A percentile compares a stretch with the other conserved stretches of the same genome.
These are phyloP conservation scores for Amorphotheca resinae DNA, from an alignment of 495 filamentous ascomycete species.

Conservation along the genomic window DNA sequence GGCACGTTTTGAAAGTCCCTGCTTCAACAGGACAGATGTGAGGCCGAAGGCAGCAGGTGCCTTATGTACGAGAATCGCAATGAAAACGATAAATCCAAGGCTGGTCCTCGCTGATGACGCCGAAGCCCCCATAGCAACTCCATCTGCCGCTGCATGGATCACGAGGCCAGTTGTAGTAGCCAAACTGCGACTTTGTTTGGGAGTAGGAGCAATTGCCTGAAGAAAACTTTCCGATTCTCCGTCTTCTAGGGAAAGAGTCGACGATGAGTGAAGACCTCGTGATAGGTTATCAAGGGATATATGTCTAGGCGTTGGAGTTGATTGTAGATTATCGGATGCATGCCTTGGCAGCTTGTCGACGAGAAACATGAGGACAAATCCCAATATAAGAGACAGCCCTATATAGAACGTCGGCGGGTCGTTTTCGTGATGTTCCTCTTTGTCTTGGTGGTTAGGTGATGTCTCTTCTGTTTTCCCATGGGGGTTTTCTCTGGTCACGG, in stretches of 20 bases:
- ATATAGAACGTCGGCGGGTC: constrained; percentile 48
- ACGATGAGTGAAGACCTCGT: constrained; percentile 31
- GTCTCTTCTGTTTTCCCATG: not conserved
- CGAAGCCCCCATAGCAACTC: constrained; percentile 87
- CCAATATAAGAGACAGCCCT: constrained; percentile 72
- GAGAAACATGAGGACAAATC: constrained; percentile 95
- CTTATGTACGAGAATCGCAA: constrained; percentile 96
- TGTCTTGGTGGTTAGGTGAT: constrained; percentile 12
- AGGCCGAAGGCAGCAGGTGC: constrained; percentile 92
- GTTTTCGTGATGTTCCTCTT: constrained; percentile 21
- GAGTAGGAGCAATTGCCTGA: constrained; percentile 32
- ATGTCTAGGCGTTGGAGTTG: constrained; percentile 42
- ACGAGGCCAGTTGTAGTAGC: constrained; percentile 85
- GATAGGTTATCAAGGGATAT: constrained; percentile 74
- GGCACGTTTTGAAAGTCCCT: constrained; percentile 74
- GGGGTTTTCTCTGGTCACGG: constrained; percentile 10
- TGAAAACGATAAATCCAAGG: constrained; percentile 77
- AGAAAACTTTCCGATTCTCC: constrained; percentile 42
- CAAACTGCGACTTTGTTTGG: constrained; percentile 38
- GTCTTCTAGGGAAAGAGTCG: constrained; percentile 18
- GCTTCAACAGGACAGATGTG: constrained; percentile 76
- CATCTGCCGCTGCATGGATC: constrained; percentile 96
- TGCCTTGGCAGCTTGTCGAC: constrained; percentile 79
- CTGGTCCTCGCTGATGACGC: constrained; percentile 56
- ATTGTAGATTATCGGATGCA: constrained; percentile 41